Evolutionary conservation across 768 basidiomycete genomes (phyloP), one percentile per base, ranked within the genome.

Genomic region (Serendipita sp.): DNA sequence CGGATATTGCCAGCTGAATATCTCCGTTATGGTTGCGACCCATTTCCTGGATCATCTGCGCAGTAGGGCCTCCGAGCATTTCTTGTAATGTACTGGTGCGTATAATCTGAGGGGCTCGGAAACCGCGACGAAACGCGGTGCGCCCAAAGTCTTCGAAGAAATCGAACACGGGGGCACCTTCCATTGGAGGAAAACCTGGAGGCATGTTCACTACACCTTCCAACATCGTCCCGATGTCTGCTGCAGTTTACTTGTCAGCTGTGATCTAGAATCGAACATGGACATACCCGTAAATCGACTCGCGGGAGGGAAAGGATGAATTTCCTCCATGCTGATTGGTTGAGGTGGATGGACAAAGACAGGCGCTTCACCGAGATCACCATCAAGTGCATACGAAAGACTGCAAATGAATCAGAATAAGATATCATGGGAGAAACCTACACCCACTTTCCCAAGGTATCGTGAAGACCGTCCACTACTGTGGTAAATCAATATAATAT

Each of bases 381-480:
- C 69, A 38, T 75, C 69, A 41, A 78, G 66, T 31, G 77, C 77
- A 42, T 73, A 71, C 42, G 71, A 72, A 64, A 74, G 76, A 63
- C 78, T 79, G 45, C 48, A 17, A 20, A 64, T 50, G 11, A 60
- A 61, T 51, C 51, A 26, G 50, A n/a, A 42, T n/a, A 30, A 1
- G 45, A 31, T 28, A 43, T 30, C 16, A 63, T 24, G 16, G 61
- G 14, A 33, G n/a, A 20, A 5, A 9, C 9, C n/a, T 28, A 7
- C 7, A 48, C 45, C n/a, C 45, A 48, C 45, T 48, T 28, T 48
- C 20, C 45, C n/a, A 48, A n/a, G 5, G 45, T 20, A 48, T 48
- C 45, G n/a, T 48, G 20, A 20, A 48, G 26, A 48, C 38, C 38
- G 38, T 38, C 38, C 38, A 38, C 38, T 38, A 38, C 38, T 38